phyloP scores from a whole-genome alignment of 2,329 filamentous ascomycete species.

The Colletotrichum orbiculare region DNA sequence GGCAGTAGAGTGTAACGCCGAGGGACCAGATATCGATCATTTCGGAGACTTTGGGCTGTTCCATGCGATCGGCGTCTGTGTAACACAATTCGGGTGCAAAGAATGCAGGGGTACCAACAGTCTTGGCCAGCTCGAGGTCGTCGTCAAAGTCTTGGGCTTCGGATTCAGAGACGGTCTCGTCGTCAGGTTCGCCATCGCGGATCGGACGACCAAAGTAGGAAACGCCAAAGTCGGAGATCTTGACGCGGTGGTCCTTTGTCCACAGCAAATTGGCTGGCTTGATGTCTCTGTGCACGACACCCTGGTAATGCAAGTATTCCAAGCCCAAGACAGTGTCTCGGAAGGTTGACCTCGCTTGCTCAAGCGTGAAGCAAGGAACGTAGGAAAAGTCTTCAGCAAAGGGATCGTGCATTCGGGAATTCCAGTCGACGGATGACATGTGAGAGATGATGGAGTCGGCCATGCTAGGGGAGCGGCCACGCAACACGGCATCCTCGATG shows the following conservation, averaged over 20 bases:
- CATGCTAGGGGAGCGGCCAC: constrained; percentile 81
- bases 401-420: constrained; percentile 67
- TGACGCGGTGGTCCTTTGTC: constrained; percentile 85
- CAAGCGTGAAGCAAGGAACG: constrained; percentile 91
- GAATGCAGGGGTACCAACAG: constrained; percentile 96
- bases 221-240: constrained; percentile 98
- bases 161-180: constrained; percentile 79
- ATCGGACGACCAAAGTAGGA: constrained; percentile 95
- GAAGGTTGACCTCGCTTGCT: constrained; percentile 85
- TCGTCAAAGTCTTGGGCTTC: constrained; percentile 91
- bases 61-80: constrained; percentile 74
- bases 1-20: constrained; percentile 94
- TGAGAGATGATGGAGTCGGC: constrained; percentile 80
- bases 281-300: constrained; percentile 86
- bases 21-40: constrained; percentile 98
- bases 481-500: constrained; percentile 63
- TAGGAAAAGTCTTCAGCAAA: constrained; percentile 91
- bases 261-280: constrained; percentile 92
- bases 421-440: constrained; percentile 74
- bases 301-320: constrained; percentile 91
- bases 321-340: constrained; percentile 92
- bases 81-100: constrained; percentile 97
- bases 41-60: constrained; percentile 83
- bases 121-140: constrained; percentile 96
- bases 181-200: constrained; percentile 82